Percentiles rank a stretch among this genome's conserved stretches.
phyloP scores from a whole-genome alignment of 1,284 basidiomycete species.

The Cryptococcus jaspeensis region DNA sequence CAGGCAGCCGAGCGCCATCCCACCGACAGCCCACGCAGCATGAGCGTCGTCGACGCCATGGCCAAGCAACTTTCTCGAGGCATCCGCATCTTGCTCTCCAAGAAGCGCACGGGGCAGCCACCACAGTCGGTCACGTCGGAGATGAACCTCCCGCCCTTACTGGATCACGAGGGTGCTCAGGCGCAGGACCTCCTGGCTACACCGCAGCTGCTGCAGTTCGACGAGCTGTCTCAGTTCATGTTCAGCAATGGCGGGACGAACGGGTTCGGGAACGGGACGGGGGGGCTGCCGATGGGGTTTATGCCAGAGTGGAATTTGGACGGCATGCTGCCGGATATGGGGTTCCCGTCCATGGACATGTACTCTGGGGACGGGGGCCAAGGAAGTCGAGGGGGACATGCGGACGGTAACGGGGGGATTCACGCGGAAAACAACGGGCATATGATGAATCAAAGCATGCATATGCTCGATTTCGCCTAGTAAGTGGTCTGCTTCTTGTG shows the following conservation, averaged over 20 bases:
- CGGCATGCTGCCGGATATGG: conserved; percentile 2
- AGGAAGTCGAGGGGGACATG: background rate
- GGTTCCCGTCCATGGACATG: background rate
- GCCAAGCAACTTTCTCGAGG: conserved; percentile 16
- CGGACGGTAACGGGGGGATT: no score
- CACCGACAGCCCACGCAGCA: conserved; percentile 1
- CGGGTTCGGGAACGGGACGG: background rate
- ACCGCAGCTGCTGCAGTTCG: conserved; percentile 3
- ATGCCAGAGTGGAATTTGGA: conserved; percentile 14
- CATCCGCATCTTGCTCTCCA: conserved; percentile 12
- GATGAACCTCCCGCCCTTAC: background rate
- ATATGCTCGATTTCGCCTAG: no score
- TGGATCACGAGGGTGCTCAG: background rate
- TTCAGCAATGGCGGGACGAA: no score
- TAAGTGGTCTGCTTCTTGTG: no score
- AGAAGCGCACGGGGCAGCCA: background rate
- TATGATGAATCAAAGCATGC: background rate
- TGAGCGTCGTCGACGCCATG: conserved; percentile 23
- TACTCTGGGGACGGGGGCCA: background rate
- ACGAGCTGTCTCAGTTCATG: conserved; percentile 10
- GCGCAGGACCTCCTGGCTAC: background rate
- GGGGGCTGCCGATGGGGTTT: conserved; percentile 14
- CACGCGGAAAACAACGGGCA: no score
- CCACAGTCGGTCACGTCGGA: background rate
- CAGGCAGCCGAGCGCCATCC: conserved; percentile 18